Evolutionary conservation across 345 rosid genomes (phyloP).

Genomic region (Odontarrhena argentea): DNA sequence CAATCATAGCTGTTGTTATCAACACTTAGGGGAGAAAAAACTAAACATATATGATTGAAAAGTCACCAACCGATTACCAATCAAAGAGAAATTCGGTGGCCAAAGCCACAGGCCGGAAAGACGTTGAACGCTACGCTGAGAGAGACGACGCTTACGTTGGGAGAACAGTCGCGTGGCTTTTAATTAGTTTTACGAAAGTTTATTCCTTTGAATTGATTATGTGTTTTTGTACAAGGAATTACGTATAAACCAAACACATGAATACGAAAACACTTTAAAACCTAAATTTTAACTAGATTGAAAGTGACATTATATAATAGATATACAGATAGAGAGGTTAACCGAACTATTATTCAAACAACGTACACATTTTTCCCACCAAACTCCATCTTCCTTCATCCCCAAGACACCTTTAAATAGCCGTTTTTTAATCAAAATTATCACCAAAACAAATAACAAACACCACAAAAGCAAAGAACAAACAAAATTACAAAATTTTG

Average conservation of each 20-base stretch:
- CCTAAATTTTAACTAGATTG: conserved; percentile 35
- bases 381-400: conserved; percentile 2
- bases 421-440: background rate
- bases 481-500: background rate
- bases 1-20: too few species aligned
- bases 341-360: background rate
- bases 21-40: too few species aligned
- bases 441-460: background rate
- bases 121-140: too few species aligned
- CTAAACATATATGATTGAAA: too few species aligned
- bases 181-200: too few species aligned
- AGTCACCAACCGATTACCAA: too few species aligned
- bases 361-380: background rate
- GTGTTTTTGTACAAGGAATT: too few species aligned
- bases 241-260: conserved; percentile 5
- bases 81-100: too few species aligned
- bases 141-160: too few species aligned
- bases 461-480: background rate
- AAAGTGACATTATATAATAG: background rate
- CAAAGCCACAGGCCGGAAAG: too few species aligned
- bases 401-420: conserved; percentile 1
- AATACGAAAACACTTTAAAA: conserved; percentile 17
- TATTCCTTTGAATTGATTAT: too few species aligned
- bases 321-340: conserved; percentile 21
- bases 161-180: too few species aligned